Base-by-base conservation (phyloP, 1,284 basidiomycete species). In the Puccinia brachypodii region DNA sequence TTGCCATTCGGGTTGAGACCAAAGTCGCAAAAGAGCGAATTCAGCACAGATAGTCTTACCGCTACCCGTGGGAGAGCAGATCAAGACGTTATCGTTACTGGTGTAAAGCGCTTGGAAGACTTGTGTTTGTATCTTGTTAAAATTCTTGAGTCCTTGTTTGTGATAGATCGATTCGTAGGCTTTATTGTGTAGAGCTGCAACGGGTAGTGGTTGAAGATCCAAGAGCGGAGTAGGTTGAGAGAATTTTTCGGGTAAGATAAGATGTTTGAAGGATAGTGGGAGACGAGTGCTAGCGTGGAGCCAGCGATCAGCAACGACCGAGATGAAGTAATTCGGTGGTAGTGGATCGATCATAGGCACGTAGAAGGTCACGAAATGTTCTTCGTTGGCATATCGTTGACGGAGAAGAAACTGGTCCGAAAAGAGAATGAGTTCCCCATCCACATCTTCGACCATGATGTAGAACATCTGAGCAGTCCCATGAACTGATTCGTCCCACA, bases 101-200 rank as follows among this genome's bases (percentile, higher is more conserved):
- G 94, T 96, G 87, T 96, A 99, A 0, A 99, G 89, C 0, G 96
- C 95, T 84, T 98, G 96, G 92, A 98, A 99, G 50, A 97, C 95
- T 88, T 99, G 97, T 0, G 95, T 99, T 87, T 99, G 97, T 84
- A 98, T 97, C 88, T 98, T 98, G 90, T 99, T 99, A 90, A 98
- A 98, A 44, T 83, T 83, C 42, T 76, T 73, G 33, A 74, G 60
- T 22, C 72, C 72, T 75, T 75, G 80, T 22, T 89, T 90, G 0
- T 91, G 90, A 87, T 97, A 99, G 62, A 98, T 90, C 4, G 89
- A 89, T 86, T 98, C 94, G 84, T 92, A 97, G 82, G 94, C 93
- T 85, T 92, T 91, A 89, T 96, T 96, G 87, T 96, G 94, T 2
- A 99, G 89, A 0, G 95, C 95, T 0, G 93, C 91, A 9, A 97